A percentile compares a stretch with the other conserved stretches of the same genome.
Conservation (phyloP, 2,329 filamentous ascomycete species). For the Neocucurbitaria cava region DNA sequence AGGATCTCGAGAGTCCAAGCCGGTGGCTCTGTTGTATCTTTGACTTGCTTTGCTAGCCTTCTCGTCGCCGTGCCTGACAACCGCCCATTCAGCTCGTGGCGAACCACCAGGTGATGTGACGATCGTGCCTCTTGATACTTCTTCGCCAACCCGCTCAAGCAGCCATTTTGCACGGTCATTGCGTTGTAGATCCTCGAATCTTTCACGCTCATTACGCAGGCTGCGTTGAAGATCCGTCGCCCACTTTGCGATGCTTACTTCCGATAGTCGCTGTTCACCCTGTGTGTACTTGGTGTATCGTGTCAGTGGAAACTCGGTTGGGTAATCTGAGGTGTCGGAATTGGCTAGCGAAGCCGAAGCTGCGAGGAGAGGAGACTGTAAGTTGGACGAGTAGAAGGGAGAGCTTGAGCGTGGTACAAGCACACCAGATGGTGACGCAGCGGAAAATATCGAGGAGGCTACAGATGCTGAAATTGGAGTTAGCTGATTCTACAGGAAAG, state of each 20-base stretch:
- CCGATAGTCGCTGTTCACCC: constrained; percentile 66
- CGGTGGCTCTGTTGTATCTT: constrained; percentile 29
- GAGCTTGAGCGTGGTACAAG: constrained; percentile 45
- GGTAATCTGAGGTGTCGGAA: constrained; percentile 31
- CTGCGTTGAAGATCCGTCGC: constrained; percentile 80
- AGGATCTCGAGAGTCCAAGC: constrained; percentile 72
- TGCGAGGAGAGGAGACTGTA: constrained; percentile 45
- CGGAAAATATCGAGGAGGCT: constrained; percentile 46
- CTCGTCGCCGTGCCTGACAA: constrained; percentile 34
- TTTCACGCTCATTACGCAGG: constrained; percentile 73
- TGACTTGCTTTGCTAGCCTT: constrained; percentile 34
- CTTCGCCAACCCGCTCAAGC: constrained; percentile 70
- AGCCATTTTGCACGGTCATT: constrained; percentile 74
- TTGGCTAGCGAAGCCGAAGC: constrained; percentile 44
- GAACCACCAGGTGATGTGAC: constrained; percentile 31
- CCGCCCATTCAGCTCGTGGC: constrained; percentile 43
- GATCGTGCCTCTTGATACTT: constrained; percentile 56
- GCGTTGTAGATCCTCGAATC: constrained; percentile 67
- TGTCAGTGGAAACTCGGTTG: constrained; percentile 45
- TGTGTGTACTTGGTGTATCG: constrained; percentile 61
- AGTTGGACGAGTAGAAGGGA: constrained; percentile 42
- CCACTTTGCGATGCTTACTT: constrained; percentile 81
- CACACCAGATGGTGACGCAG: constrained; percentile 48
- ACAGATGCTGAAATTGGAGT: constrained; percentile 33
- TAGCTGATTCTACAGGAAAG: constrained; percentile 9